Evolutionary conservation across 768 basidiomycete species (phyloP).

Genomic region (Tephrocybe sp.): DNA sequence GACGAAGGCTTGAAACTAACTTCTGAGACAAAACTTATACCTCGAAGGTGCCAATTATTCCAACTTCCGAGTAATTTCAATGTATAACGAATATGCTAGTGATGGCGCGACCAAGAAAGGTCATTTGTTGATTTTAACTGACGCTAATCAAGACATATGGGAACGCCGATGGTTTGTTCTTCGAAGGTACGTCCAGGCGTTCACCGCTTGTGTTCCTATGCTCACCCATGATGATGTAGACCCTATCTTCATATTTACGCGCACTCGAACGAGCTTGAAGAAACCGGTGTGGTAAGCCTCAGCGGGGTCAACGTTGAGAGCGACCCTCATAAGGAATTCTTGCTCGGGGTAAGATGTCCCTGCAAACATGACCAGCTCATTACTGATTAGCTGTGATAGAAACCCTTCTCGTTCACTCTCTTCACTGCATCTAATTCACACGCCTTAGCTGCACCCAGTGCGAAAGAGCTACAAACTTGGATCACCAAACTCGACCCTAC

Average conservation of each 20-base stretch:
- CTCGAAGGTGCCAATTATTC: slow-evolving; percentile 53
- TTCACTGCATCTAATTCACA: slow-evolving; percentile 93
- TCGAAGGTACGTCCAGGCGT: slow-evolving; percentile 55
- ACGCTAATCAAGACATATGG: slow-evolving; percentile 84
- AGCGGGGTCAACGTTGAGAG: slow-evolving; percentile 82
- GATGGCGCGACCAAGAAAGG: slow-evolving; percentile 87
- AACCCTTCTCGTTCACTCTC: slow-evolving; percentile 83
- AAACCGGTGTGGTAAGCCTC: slow-evolving; percentile 80
- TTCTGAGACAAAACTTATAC: slow-evolving; percentile 70
- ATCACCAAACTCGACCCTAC: slow-evolving; percentile 83
- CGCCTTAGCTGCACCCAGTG: slow-evolving; percentile 78
- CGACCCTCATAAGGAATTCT: slow-evolving; percentile 83
- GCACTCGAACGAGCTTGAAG: slow-evolving; percentile 83
- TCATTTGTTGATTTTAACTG: slow-evolving; percentile 72
- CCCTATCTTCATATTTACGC: slow-evolving; percentile 89
- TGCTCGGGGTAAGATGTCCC: slow-evolving; percentile 71
- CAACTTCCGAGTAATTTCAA: slow-evolving; percentile 4
- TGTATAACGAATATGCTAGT: slow-evolving; percentile 36
- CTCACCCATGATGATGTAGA: slow-evolving; percentile 37
- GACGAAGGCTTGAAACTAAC: slow-evolving; percentile 65
- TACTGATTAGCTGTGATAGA: slow-evolving; percentile 41
- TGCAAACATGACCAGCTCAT: neutral
- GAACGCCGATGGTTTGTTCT: slow-evolving; percentile 85
- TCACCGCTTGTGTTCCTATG: neutral
- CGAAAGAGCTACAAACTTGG: slow-evolving; percentile 87